These are phyloP conservation scores for Cubamyces lactineus DNA, from an alignment of 768 basidiomycete genomes.

Conservation along the genomic window DNA sequence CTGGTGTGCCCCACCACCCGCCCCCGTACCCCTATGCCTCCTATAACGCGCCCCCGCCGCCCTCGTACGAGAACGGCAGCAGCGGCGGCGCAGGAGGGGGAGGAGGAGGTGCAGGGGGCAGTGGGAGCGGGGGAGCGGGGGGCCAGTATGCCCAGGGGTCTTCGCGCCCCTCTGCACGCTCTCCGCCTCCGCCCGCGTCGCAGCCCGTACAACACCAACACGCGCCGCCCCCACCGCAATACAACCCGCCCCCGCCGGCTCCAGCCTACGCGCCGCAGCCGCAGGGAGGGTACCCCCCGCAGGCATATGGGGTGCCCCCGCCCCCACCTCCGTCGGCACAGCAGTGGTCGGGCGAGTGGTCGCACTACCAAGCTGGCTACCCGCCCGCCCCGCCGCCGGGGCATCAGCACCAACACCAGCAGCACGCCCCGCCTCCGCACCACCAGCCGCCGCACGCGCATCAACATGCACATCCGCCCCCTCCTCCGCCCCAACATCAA, in stretches of 20 bases:
- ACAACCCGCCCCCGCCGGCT: constrained; percentile 33
- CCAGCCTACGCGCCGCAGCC: constrained; percentile 35
- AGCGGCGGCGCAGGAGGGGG: too few relatives aligned
- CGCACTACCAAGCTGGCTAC: constrained; percentile 25
- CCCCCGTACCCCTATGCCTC: constrained; percentile 55
- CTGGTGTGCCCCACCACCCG: constrained; percentile 36
- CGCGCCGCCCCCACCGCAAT: constrained; percentile 31
- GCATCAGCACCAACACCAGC: constrained; percentile 15
- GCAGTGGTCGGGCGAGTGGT: constrained; percentile 26
- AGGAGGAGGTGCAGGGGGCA: too few relatives aligned
- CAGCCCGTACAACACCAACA: constrained; percentile 23
- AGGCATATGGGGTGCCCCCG: constrained; percentile 37
- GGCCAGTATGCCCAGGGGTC: constrained; percentile 33
- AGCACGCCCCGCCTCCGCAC: not conserved
- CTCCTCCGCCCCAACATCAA: not conserved
- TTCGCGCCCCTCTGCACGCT: constrained; percentile 30
- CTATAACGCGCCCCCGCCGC: constrained; percentile 34
- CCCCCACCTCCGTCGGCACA: constrained; percentile 1
- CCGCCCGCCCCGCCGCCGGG: constrained; percentile 23
- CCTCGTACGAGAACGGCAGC: constrained; percentile 29
- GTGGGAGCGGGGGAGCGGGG: too few relatives aligned
- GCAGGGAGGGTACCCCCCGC: constrained; percentile 30
- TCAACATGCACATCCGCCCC: not conserved
- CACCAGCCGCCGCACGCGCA: not conserved
- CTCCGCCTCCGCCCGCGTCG: constrained; percentile 22